Conservation (phyloP, 2,329 filamentous ascomycete genomes). For the Talaromyces sp. region DNA sequence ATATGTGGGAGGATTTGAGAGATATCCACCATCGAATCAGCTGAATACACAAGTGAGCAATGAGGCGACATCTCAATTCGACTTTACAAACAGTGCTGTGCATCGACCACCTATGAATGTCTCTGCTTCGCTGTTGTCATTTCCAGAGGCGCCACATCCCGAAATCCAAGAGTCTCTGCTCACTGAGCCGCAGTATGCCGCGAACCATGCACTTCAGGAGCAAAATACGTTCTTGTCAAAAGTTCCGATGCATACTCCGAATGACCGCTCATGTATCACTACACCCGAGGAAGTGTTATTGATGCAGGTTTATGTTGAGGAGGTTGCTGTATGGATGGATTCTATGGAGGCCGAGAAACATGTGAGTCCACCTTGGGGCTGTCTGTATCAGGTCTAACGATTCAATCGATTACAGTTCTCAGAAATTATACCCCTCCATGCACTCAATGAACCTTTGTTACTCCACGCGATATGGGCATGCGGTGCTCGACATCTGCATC, state of each 20-base stretch:
- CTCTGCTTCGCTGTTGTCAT: constrained; percentile 50
- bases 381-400: neutral
- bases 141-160: constrained; percentile 43
- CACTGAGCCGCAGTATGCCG: constrained; percentile 26
- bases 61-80: constrained; percentile 25
- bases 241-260: constrained; percentile 41
- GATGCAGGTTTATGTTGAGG: constrained; percentile 88
- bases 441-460: constrained; percentile 79
- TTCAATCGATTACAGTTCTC: constrained; percentile 58
- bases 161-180: constrained; percentile 28
- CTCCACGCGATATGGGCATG: constrained; percentile 86
- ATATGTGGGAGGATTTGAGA: constrained; percentile 73
- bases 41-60: constrained; percentile 25
- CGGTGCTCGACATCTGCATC: constrained; percentile 74
- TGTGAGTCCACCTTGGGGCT: constrained; percentile 32
- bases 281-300: constrained; percentile 77
- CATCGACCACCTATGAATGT: constrained; percentile 45
- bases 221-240: constrained; percentile 35
- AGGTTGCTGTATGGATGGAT: constrained; percentile 93
- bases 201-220: constrained; percentile 23
- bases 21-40: constrained; percentile 61
- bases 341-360: constrained; percentile 80
- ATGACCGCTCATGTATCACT: constrained; percentile 62
- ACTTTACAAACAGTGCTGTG: constrained; percentile 31
- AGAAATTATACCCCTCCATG: constrained; percentile 75